Conservation (phyloP, 805 yeast species). For the Tetrapisispora namnaoensis region DNA sequence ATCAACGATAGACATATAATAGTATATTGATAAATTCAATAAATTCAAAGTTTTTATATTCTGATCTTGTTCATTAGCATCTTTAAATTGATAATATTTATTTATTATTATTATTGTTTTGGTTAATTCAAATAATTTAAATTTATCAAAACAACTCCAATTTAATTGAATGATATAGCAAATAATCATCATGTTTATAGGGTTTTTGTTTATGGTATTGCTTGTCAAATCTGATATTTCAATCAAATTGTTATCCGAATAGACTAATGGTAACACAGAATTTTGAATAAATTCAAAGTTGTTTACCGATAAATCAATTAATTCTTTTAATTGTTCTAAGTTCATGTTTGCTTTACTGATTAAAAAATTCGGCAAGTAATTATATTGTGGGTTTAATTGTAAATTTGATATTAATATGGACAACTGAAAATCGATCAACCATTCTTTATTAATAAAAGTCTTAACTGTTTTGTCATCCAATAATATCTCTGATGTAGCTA, state of each 20-base stretch:
- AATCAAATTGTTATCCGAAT: constrained; percentile 15
- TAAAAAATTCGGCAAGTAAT: constrained; percentile 16
- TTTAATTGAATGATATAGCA: constrained; percentile 21
- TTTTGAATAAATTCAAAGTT: constrained; percentile 14
- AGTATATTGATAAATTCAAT: constrained; percentile 17
- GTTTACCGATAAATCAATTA: constrained; percentile 6
- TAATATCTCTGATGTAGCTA: not conserved
- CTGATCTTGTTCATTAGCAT: not conserved
- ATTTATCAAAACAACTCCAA: constrained; percentile 23
- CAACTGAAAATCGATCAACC: constrained; percentile 5
- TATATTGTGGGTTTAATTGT: constrained; percentile 12
- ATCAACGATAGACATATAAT: constrained; percentile 16
- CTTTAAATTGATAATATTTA: not conserved
- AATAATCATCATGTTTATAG: constrained; percentile 1
- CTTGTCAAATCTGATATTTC: constrained; percentile 3
- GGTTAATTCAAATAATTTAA: constrained; percentile 18
- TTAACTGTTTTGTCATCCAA: not conserved
- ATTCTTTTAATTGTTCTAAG: constrained; percentile 4
- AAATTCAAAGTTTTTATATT: constrained; percentile 16
- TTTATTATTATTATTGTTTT: constrained; percentile 11
- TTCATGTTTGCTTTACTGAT: constrained; percentile 11
- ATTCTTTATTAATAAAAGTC: not conserved
- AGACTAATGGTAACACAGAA: constrained; percentile 18
- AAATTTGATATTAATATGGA: constrained; percentile 9
- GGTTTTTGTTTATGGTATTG: not conserved